These are phyloP conservation scores for Aspergillus novoparasiticus DNA, from an alignment of 2,329 filamentous ascomycete species.

Conservation along the genomic window DNA sequence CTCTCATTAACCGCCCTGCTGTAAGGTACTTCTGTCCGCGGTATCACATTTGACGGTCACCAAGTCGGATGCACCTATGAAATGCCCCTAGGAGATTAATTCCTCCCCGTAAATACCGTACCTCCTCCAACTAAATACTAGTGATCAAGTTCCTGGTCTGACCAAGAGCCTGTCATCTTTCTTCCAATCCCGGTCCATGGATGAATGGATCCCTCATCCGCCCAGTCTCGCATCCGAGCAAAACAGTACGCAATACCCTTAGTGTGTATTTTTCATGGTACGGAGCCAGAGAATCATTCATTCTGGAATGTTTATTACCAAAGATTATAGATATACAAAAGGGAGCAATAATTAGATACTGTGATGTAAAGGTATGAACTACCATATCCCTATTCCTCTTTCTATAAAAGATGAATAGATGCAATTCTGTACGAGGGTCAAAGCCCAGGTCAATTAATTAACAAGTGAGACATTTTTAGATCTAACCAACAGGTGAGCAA, in stretches of 20 bases:
- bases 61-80: background rate
- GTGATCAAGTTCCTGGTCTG: background rate
- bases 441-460: too few species aligned
- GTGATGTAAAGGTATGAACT: too few species aligned
- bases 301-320: too few species aligned
- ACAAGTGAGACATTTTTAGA: background rate
- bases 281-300: too few species aligned
- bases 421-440: too few species aligned
- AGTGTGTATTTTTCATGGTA: background rate
- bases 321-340: too few species aligned
- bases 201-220: conserved; percentile 9
- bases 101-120: background rate
- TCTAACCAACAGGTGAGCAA: background rate
- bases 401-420: too few species aligned
- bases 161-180: background rate
- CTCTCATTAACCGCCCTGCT: background rate
- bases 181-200: background rate
- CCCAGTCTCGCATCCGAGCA: conserved; percentile 9
- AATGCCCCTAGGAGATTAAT: background rate
- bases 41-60: background rate
- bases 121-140: background rate
- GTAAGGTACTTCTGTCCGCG: background rate
- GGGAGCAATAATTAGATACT: too few species aligned
- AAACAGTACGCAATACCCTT: background rate
- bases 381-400: too few species aligned